Evolutionary conservation across 176 grass and related monocot genomes (phyloP), one percentile per base, ranked within the genome.

Genomic region (Rhynchospora breviuscula): DNA sequence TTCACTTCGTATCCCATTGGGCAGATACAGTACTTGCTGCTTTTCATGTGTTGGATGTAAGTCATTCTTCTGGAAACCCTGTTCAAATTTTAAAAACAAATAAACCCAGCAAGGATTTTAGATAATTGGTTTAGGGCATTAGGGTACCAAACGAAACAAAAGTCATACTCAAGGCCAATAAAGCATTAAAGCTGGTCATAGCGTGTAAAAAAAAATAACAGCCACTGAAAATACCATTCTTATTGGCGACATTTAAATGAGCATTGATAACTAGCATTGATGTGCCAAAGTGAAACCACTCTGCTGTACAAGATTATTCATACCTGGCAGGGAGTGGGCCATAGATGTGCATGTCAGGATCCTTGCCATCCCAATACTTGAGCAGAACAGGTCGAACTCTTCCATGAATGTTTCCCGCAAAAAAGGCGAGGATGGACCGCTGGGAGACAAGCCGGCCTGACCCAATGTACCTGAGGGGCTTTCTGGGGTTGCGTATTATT

Each of bases 1-100:
- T 97, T 97, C 85, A 97, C 94, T 78, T 97, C 94, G 66, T 85
- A 91, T 78, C 94, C 94, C 94, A 97, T 93, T 56, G 94, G 94
- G 78, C 94, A 97, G 8, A 97, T 85, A 81, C 94, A 93, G 85
- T 93, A 93, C 53, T 86, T 88, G 85, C 91, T 93, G 64, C 84
- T 93, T 86, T 97, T 97, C 94, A 97, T 93, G 89, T 93, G 94
- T 46, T 97, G 87, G 47, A 91, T 88, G 83, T 93, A 97, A 85
- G 15, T 88, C 94, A 91, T 97, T 72, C 45, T 81, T 26, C 87
- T 84, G 7, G 94, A 88, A 70, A 97, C 91, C 73, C 87, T 58
- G 59, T 48, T 76, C 53, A 81, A 43, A 47, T 13, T 14, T 75
- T 2, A 52, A 51, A 47, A 72, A 44, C 14, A 44, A 46, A 45